A percentile compares a stretch with the other conserved stretches of the same genome.
phyloP scores from a whole-genome alignment of 495 filamentous ascomycete species.

The Neurospora hispaniola region DNA sequence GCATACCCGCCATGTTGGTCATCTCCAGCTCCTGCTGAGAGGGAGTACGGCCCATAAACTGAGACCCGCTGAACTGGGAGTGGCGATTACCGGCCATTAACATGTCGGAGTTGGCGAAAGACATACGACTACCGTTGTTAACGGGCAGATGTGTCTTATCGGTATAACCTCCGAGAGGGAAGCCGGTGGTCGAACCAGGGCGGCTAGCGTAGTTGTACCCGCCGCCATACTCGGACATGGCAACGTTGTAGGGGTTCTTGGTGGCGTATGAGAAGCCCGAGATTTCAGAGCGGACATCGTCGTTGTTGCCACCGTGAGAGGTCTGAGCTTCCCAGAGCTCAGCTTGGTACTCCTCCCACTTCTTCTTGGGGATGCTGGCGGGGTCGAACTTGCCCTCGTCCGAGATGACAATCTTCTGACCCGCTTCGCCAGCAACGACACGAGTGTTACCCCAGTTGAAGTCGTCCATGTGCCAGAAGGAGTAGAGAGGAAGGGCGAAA shows the following conservation, averaged over 20 bases:
- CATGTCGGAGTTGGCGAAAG: conserved; percentile 68
- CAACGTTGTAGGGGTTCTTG: conserved; percentile 40
- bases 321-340: conserved; percentile 95
- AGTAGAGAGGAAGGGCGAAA: conserved; percentile 81
- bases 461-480: conserved; percentile 99
- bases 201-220: conserved; percentile 37
- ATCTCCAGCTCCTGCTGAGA: conserved; percentile 58
- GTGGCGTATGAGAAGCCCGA: conserved; percentile 89
- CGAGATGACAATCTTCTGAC: conserved; percentile 82
- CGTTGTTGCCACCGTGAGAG: conserved; percentile 27
- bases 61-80: conserved; percentile 40
- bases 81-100: conserved; percentile 21
- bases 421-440: conserved; percentile 92
- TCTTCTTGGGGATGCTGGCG: conserved; percentile 83
- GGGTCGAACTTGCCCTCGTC: conserved; percentile 99
- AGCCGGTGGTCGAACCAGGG: conserved; percentile 66
- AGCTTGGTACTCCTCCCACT: conserved; percentile 97
- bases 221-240: conserved; percentile 52
- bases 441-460: conserved; percentile 97
- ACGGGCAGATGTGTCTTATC: conserved; percentile 27
- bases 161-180: conserved; percentile 10
- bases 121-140: conserved; percentile 47
- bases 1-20: conserved; percentile 54
- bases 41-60: conserved; percentile 35
- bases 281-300: conserved; percentile 78